Conservation (phyloP, 148 eudicot species). For the Chenopodium formosanum region DNA sequence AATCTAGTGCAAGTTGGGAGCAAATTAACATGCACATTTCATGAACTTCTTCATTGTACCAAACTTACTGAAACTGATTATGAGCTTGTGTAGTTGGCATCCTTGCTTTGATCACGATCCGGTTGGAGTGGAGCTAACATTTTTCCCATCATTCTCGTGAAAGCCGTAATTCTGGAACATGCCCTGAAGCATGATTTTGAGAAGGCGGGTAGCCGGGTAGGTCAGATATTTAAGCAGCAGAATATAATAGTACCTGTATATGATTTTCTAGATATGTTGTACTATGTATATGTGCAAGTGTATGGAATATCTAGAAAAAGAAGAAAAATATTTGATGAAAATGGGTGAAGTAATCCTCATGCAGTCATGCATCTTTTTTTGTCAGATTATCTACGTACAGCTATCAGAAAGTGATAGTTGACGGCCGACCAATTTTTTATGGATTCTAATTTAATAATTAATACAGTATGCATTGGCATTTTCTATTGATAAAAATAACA, state of each 20-base stretch:
- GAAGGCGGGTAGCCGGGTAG: no score
- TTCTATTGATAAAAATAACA: background rate
- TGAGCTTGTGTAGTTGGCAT: constrained; percentile 6
- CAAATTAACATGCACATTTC: background rate
- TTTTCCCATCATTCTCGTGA: constrained; percentile 27
- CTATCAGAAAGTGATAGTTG: constrained; percentile 8
- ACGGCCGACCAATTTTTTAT: background rate
- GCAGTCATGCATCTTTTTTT: constrained; percentile 1
- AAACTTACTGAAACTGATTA: constrained; percentile 14
- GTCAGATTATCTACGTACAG: background rate
- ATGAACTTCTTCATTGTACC: constrained; percentile 7
- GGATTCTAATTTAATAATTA: no score
- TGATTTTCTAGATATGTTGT: background rate
- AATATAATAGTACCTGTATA: no score
- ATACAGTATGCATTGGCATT: background rate
- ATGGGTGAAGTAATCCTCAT: constrained; percentile 3
- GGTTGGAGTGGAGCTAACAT: constrained; percentile 21
- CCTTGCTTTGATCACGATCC: constrained; percentile 29
- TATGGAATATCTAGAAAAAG: background rate
- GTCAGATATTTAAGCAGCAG: background rate
- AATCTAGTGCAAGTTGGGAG: constrained; percentile 18
- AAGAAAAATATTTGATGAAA: background rate
- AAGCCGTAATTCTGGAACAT: constrained; percentile 64
- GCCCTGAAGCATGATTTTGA: constrained; percentile 42
- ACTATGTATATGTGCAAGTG: background rate